Base-by-base conservation (phyloP, 306 rosid genomes). In the Prunus mira region DNA sequence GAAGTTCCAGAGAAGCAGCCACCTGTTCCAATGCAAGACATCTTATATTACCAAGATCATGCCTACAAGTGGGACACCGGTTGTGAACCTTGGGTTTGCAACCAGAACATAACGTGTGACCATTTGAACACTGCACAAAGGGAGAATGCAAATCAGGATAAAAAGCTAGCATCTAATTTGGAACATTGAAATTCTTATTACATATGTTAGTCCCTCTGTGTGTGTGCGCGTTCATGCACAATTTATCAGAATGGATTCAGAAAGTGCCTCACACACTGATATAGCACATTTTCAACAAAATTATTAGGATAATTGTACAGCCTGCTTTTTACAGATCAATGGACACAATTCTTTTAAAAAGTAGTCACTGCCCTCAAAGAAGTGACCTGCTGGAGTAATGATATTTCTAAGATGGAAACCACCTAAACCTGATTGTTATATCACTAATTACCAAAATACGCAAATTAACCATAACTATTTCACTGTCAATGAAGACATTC, bases 41-140 rank as follows among this genome's bases (percentile, higher is more conserved):
- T 84, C 98, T 91, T 52, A 93, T 93, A 79, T 93, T 91, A 47
- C 98, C 98, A 45, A 93, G 98, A 73, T 93, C 97, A 15, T 91
- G 96, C 80, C 98, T 80, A 79, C 98, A 93, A 49, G 98, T 93
- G 43, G 98, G 98, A 75, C 98, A 91, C 69, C 98, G 96, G 68
- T 93, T 89, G 83, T 93, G 97, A 82, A 93, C 98, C 83, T 93
- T 87, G 27, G 97, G 97, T 83, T 93, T 93, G 89, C 98, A 93
- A 65, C 88, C 92, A 0, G 98, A 91, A 84, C 98, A 93, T 81
- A 93, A 75, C 7, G 98, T 93, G 78, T 93, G 98, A 73, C 98
- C 98, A 79, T 93, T 93, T 55, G 96, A 89, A 87, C 98, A 93
- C 98, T 93, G 84, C 84, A 91, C 74, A 68, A 62, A 62, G 38